Evolutionary conservation across 129 eudicot species (phyloP).

Genomic region (Dittrichia graveolens): DNA sequence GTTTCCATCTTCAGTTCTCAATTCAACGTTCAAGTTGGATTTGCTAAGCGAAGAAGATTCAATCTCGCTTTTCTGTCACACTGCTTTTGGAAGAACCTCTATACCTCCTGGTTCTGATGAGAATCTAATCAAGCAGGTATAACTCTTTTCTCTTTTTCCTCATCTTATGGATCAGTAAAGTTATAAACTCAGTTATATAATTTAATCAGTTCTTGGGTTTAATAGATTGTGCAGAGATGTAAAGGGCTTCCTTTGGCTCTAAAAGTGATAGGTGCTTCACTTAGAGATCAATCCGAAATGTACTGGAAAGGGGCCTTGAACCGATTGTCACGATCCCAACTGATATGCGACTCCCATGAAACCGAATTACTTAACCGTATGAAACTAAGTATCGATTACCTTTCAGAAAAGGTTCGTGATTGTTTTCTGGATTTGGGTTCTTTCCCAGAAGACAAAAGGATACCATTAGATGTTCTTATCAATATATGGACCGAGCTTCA

Average conservation of each 20-base stretch:
- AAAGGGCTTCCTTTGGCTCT: slow-evolving; percentile 91
- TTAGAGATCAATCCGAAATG: slow-evolving; percentile 74
- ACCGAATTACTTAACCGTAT: slow-evolving; percentile 69
- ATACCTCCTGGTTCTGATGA: slow-evolving; percentile 51
- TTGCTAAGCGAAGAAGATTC: slow-evolving; percentile 72
- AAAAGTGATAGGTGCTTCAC: slow-evolving; percentile 90
- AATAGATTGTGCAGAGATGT: slow-evolving; percentile 79
- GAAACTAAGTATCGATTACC: slow-evolving; percentile 67
- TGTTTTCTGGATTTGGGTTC: slow-evolving; percentile 87
- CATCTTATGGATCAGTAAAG: no score
- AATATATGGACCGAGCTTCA: slow-evolving; percentile 92
- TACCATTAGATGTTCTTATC: slow-evolving; percentile 80
- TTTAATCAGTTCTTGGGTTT: background rate
- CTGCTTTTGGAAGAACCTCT: slow-evolving; percentile 61
- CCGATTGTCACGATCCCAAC: slow-evolving; percentile 65
- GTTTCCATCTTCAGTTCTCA: slow-evolving; percentile 54
- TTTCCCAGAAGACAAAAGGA: slow-evolving; percentile 88
- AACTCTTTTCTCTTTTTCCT: background rate
- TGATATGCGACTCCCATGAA: slow-evolving; percentile 79
- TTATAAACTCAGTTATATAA: background rate
- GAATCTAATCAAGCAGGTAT: slow-evolving; percentile 74
- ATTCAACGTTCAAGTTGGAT: slow-evolving; percentile 63
- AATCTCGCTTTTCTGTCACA: slow-evolving; percentile 70
- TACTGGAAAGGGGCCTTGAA: slow-evolving; percentile 73
- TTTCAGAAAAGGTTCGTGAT: slow-evolving; percentile 61